Base-by-base conservation (phyloP, 371 early-diverging fungal species). In the Ecytonucleospora hepatopenaei region DNA sequence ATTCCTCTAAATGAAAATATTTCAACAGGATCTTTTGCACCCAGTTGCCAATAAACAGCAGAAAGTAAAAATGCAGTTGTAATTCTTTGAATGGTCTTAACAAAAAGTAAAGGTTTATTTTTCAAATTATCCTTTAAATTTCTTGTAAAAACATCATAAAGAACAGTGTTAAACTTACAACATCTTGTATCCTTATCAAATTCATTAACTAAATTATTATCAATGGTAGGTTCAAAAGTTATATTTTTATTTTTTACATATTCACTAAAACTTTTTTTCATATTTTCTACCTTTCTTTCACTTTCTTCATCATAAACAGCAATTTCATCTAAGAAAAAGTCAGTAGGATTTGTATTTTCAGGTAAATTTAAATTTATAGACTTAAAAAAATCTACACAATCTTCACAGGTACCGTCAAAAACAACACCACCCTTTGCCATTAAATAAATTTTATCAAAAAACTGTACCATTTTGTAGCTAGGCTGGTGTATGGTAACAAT, bases 401-500 rank as follows among this genome's bases (percentile, higher is more conserved):
- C 87, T 5, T 75, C 66, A 5, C 78, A 51, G 24, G 73, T 47
- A 21, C 80, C 63, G 49, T 75, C 59, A n/a, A 65, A 74, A 8
- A 74, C 26, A 32, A 65, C 27, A 4, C 26, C 47, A 0, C 86
- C 87, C 35, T 78, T 71, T 21, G 88, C 85, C 49, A 94, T 81
- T 27, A 94, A 79, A 12, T 92, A 77, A 8, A 92, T 78, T 27
- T 85, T 84, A 77, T 91, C 90, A 81, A 94, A 91, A 63, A 88
- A 76, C 19, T 85, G 81, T 51, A 88, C 88, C 55, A 93, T 90
- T 64, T 92, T 88, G 16, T 87, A 85, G 15, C 92, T 84, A 1
- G 95, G 95, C 71, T 92, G 94, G 72, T 94, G 93, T 33, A 92
- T 90, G 8, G 90, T 90, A 71, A 88, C 87, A 2, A 92, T 81